A percentile compares a stretch with the other conserved stretches of the same genome.
phyloP scores from a whole-genome alignment of 208 protist species.

The Ichthyophonus hoferi region DNA sequence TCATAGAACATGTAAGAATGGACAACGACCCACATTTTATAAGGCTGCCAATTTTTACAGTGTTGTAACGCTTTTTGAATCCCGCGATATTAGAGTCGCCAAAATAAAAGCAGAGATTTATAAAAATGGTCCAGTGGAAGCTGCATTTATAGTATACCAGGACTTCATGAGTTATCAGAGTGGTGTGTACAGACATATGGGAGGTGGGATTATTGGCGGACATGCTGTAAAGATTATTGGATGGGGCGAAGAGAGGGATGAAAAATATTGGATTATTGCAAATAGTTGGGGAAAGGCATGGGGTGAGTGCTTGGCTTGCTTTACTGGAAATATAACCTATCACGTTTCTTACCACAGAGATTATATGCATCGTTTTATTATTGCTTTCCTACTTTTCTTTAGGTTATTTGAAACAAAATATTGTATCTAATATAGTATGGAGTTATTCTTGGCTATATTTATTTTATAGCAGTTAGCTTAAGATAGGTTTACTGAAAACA shows the following conservation, averaged over 20 bases:
- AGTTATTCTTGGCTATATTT: too few relatives aligned
- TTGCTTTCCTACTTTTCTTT: too few relatives aligned
- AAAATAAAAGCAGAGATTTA: conserved; percentile 48
- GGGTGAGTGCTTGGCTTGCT: too few relatives aligned
- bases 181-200: conserved; percentile 61
- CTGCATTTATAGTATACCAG: conserved; percentile 59
- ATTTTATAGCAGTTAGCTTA: too few relatives aligned
- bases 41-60: conserved; percentile 3
- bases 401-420: too few relatives aligned
- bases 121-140: conserved; percentile 45
- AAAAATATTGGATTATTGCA: conserved; percentile 57
- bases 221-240: conserved; percentile 67
- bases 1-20: background rate
- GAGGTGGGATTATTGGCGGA: conserved; percentile 49
- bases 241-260: conserved; percentile 45
- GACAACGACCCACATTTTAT: background rate
- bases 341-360: too few relatives aligned
- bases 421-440: too few relatives aligned
- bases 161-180: conserved; percentile 63
- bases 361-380: too few relatives aligned
- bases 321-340: too few relatives aligned
- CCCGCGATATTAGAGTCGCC: background rate
- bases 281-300: conserved; percentile 62
- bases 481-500: too few relatives aligned
- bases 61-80: background rate